Conservation (phyloP, 352 stramenopile species). For the Phytophthora parvispora region DNA sequence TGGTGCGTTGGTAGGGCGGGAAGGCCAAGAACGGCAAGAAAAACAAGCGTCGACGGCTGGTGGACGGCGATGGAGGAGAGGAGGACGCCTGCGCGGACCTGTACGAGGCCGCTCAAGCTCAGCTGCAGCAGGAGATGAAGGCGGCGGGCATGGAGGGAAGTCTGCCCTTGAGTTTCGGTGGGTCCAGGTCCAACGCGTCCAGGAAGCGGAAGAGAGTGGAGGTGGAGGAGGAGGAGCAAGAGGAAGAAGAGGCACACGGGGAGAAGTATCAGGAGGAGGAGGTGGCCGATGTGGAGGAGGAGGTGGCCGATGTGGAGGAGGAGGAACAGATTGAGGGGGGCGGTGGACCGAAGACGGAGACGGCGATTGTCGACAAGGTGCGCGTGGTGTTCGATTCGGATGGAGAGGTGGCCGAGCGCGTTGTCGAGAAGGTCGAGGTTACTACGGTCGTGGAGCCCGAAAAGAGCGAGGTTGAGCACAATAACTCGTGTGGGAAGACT, state of each 20-base stretch:
- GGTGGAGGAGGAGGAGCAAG: neutral
- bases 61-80: neutral
- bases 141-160: slow-evolving; percentile 57
- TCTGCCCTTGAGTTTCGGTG: slow-evolving; percentile 74
- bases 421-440: slow-evolving; percentile 54
- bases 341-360: slow-evolving; percentile 14
- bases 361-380: slow-evolving; percentile 57
- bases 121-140: slow-evolving; percentile 71
- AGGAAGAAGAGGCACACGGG: neutral
- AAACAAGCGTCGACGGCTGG: slow-evolving; percentile 37
- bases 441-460: slow-evolving; percentile 8
- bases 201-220: slow-evolving; percentile 36
- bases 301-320: no score
- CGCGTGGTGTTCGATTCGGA: slow-evolving; percentile 78
- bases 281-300: neutral
- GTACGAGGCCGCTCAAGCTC: slow-evolving; percentile 63
- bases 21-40: slow-evolving; percentile 42
- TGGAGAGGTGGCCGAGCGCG: slow-evolving; percentile 57
- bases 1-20: neutral
- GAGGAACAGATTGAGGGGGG: neutral
- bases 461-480: slow-evolving; percentile 18
- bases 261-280: slow-evolving; percentile 1
- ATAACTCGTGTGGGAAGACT: slow-evolving; percentile 13
- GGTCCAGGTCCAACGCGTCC: slow-evolving; percentile 7
- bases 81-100: slow-evolving; percentile 40